phyloP scores from a whole-genome alignment of 2,329 filamentous ascomycete species.

The Curvularia sp. region DNA sequence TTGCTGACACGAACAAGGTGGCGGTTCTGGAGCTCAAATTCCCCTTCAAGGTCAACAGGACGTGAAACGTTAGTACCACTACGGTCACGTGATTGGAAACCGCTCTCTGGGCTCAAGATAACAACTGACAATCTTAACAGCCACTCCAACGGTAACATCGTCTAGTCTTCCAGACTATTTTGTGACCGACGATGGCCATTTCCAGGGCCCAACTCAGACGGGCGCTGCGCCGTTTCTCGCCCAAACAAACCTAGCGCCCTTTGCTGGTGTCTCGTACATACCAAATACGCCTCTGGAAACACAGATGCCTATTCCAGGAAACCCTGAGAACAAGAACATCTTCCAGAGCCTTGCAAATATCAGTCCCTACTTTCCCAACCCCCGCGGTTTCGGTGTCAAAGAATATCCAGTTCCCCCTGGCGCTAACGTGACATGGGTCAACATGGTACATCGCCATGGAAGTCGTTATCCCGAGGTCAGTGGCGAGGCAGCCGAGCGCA shows the following conservation, averaged over 20 bases:
- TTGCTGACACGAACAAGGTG: slow-evolving; percentile 15
- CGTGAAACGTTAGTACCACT: slow-evolving; percentile 33
- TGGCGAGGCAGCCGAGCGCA: slow-evolving; percentile 61
- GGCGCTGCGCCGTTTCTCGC: slow-evolving; percentile 73
- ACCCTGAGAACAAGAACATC: slow-evolving; percentile 66
- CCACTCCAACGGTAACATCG: slow-evolving; percentile 30
- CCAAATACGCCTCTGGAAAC: slow-evolving; percentile 76
- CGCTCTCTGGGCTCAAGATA: neutral
- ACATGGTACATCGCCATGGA: slow-evolving; percentile 77
- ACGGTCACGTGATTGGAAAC: neutral
- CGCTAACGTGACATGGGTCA: slow-evolving; percentile 71
- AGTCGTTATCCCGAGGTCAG: slow-evolving; percentile 72
- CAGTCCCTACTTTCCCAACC: slow-evolving; percentile 72
- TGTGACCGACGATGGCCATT: slow-evolving; percentile 41
- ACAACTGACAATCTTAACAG: slow-evolving; percentile 21
- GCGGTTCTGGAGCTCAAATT: slow-evolving; percentile 20
- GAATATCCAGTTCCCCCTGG: slow-evolving; percentile 73
- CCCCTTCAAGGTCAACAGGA: slow-evolving; percentile 23
- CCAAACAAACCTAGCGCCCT: slow-evolving; percentile 71
- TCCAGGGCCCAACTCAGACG: slow-evolving; percentile 70
- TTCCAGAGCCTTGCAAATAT: slow-evolving; percentile 74
- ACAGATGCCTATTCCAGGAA: slow-evolving; percentile 69
- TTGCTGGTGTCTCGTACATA: slow-evolving; percentile 66
- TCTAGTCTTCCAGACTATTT: slow-evolving; percentile 43
- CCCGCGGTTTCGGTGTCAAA: slow-evolving; percentile 72